phyloP scores from a whole-genome alignment of 306 rosid genomes.

The Prunus padus region DNA sequence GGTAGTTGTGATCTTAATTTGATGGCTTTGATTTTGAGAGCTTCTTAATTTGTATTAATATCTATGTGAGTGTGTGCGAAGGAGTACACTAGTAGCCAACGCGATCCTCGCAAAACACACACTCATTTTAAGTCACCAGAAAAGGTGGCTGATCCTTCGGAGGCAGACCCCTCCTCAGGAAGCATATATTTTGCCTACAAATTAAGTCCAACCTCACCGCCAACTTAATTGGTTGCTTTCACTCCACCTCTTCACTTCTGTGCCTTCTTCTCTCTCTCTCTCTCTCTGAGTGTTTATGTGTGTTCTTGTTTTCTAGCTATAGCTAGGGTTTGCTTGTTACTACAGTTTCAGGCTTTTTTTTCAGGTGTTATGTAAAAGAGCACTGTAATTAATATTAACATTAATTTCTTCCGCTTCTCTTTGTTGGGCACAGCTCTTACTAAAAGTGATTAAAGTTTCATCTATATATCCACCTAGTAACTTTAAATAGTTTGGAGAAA shows the following conservation, averaged over 20 bases:
- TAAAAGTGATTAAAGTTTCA: too few species aligned
- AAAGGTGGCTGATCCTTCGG: conserved; percentile 99
- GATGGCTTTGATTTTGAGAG: conserved; percentile 25
- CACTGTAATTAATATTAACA: not conserved
- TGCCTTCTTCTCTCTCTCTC: not conserved
- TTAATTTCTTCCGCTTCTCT: not conserved
- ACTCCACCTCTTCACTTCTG: conserved; percentile 3
- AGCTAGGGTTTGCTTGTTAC: conserved; percentile 12
- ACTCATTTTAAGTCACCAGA: conserved; percentile 63
- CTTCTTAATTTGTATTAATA: not conserved
- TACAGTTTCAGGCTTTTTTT: not conserved
- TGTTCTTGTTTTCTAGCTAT: not conserved
- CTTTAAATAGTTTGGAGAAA: too few species aligned
- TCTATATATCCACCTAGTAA: too few species aligned
- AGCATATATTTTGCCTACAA: conserved; percentile 76
- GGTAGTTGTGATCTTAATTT: conserved; percentile 32
- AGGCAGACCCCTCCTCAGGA: conserved; percentile 63
- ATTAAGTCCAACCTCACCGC: conserved; percentile 38
- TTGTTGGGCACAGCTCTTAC: not conserved
- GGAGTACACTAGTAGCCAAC: not conserved
- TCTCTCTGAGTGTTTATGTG: too few species aligned
- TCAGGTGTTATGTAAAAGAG: not conserved
- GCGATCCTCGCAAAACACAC: conserved; percentile 32
- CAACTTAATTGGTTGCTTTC: conserved; percentile 19
- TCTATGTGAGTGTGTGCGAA: not conserved